Base-by-base conservation (phyloP, 2,329 filamentous ascomycete genomes). In the Akanthomyces muscarius region DNA sequence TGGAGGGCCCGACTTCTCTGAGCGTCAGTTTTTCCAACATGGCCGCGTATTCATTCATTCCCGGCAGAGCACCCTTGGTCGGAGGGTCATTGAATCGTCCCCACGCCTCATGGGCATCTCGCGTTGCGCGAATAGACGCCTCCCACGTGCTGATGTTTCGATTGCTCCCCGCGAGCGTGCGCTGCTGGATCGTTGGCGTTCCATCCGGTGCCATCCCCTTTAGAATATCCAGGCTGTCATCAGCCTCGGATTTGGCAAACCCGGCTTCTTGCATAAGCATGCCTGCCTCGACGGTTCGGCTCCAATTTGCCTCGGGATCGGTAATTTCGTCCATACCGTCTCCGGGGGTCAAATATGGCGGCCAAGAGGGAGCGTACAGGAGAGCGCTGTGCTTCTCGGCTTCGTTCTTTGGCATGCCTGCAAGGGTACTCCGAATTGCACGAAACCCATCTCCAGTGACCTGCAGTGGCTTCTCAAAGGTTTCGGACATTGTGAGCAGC, bases 51-150 rank as follows among this genome's bases (percentile, higher is more conserved):
- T 87, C 80, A 16, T 74, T 67, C 5, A 69, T 63, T 4, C 74
- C 75, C 3, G 81, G 80, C 33, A 67, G 68, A 63, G 73, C 66
- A 16, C 67, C 74, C 28, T 69, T 64, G 44, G 65, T 64, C 1
- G 76, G 77, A 1, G 76, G 76, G 64, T 70, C 69, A 63, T 76
- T 75, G 63, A 83, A 81, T 50, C 76, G 73, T 5, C 76, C 77
- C 86, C 86, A 89, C 4, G 86, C 86, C 69, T 89, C 86, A 63
- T 83, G 78, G 1, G 81, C 76, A 68, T 88, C 86, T 28, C 86
- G 79, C 5, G 86, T 88, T 0, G 86, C 80, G 65, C 77, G 78
- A 47, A 89, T 79, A 33, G 78, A 80, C 63, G 82, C 81, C 42
- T 83, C 83, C 86, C 86, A 89, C 0, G 69, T 36, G 21, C 67